Base-by-base conservation (phyloP, 176 grass and related monocot genomes). In the Carex littledalei region DNA sequence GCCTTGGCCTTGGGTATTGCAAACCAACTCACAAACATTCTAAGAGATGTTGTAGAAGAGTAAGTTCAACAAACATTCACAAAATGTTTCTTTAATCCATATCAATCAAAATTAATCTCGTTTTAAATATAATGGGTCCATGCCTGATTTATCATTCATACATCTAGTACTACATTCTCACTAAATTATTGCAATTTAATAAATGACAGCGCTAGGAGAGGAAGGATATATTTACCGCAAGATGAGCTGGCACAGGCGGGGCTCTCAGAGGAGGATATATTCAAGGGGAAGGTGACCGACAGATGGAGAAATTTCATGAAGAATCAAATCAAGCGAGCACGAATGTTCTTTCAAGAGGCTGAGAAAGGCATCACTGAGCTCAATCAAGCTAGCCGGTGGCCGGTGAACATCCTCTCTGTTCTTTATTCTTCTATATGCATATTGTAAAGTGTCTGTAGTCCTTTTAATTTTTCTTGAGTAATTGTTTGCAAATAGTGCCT, bases 21-120 rank as follows among this genome's bases (percentile, higher is more conserved):
- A 1, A 98, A 95, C 88, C 96, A 98, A 84, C 96, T 98, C 85
- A 95, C 96, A 11, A 98, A 95, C 90, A 98, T 95, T 67, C 93
- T 95, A 41, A 63, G 96, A 7, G 96, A 98, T 61, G 91, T 98
- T 7, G 96, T 93, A 2, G 96, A 98, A 85, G 96, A 98, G 93
- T 95, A 85, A 85, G 94, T 85, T 18, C 0, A 10, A 53, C 49
- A 81, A 59, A 79, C 9, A 5, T 53, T 29, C 6, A 54, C 3
- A 1, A 53, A 5, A 53, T 26, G 14, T 76, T 52, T 76, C 45
- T 29, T 31, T 12, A 47, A 78, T 76, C 29, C 29, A 1, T 29
- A 29, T 29, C 29, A 29, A 29, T 29, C 29, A 29, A 29, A 29
- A 29, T 29, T 29, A 29, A 29, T 29, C 29, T 0, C 64, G 31